Conservation (phyloP, 768 basidiomycete genomes). For the Sutorius australiensis region DNA sequence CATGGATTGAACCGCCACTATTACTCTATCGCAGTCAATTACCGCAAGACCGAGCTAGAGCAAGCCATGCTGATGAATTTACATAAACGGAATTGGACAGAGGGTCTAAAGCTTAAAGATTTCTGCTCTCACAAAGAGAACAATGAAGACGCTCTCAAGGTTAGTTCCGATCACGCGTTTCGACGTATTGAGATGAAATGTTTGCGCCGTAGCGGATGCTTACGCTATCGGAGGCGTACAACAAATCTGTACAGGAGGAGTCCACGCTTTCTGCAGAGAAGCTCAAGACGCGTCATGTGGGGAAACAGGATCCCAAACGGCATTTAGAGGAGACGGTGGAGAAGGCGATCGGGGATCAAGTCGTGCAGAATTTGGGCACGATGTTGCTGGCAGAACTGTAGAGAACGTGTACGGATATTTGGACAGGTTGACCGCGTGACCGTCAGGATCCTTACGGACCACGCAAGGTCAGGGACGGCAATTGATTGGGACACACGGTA, state of each 20-base stretch:
- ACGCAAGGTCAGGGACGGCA: constrained; percentile 10
- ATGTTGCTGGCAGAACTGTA: constrained; percentile 92
- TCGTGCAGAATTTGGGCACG: constrained; percentile 91
- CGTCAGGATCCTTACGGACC: neutral
- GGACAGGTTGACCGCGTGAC: neutral
- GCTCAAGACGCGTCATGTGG: constrained; percentile 95
- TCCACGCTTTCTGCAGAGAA: constrained; percentile 91
- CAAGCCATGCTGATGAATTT: constrained; percentile 99
- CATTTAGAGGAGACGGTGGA: constrained; percentile 97
- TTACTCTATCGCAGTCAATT: constrained; percentile 96
- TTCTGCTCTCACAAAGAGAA: constrained; percentile 83
- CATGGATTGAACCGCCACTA: constrained; percentile 98
- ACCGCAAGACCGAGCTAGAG: constrained; percentile 96
- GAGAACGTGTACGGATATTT: constrained; percentile 5
- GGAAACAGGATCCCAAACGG: constrained; percentile 96
- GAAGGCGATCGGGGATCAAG: constrained; percentile 96
- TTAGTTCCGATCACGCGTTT: constrained; percentile 35
- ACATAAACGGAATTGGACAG: constrained; percentile 99
- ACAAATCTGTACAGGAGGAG: constrained; percentile 97
- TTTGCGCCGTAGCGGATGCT: constrained; percentile 62
- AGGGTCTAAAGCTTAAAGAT: constrained; percentile 88
- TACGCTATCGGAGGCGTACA: constrained; percentile 86
- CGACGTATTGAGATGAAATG: constrained; percentile 18
- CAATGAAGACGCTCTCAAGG: constrained; percentile 95
- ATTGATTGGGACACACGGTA: neutral